phyloP scores from a whole-genome alignment of 2,329 filamentous ascomycete species.

The Aspergillus bombycis region DNA sequence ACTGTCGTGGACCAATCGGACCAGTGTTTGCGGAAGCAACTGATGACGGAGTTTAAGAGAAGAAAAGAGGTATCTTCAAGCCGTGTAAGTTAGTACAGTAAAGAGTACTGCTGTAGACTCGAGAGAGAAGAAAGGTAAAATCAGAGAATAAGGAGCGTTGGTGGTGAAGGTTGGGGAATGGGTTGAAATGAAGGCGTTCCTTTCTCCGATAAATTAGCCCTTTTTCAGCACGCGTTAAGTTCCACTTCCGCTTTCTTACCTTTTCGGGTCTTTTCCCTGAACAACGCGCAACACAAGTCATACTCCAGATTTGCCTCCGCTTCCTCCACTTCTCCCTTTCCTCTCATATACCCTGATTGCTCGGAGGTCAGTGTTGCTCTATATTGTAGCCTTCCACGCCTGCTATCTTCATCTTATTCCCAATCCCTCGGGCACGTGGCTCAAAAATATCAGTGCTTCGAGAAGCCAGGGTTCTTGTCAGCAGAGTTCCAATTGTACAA shows the following conservation, averaged over 20 bases:
- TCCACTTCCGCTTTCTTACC: conserved; percentile 15
- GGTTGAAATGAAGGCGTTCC: background rate
- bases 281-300: conserved; percentile 7
- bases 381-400: background rate
- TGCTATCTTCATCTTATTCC: background rate
- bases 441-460: background rate
- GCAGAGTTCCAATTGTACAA: background rate
- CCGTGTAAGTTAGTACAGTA: background rate
- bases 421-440: background rate
- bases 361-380: background rate
- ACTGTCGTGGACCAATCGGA: background rate
- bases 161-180: conserved; percentile 6
- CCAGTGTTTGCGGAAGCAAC: background rate
- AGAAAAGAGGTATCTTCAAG: no score
- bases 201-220: conserved; percentile 4
- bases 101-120: background rate
- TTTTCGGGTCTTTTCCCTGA: conserved; percentile 4
- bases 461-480: background rate
- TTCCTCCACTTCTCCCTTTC: background rate
- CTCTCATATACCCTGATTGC: background rate
- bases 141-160: conserved; percentile 3
- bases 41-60: background rate
- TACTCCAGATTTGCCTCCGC: background rate
- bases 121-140: background rate
- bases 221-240: conserved; percentile 13